Percentiles rank a stretch among this genome's conserved stretches.
phyloP scores from a whole-genome alignment of 495 filamentous ascomycete genomes.

The Parathielavia appendiculata region DNA sequence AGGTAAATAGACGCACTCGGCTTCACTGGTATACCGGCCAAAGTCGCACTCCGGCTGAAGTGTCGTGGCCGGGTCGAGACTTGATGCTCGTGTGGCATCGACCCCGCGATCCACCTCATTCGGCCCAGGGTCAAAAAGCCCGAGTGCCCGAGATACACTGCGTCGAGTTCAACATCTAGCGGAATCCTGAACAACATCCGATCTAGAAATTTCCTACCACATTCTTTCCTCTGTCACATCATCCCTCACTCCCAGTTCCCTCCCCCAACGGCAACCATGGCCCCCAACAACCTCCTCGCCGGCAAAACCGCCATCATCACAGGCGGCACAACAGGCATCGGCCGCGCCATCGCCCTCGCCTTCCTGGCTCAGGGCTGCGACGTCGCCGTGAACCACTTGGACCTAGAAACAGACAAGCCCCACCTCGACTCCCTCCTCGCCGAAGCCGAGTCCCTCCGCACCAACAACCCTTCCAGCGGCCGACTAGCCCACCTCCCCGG shows the following conservation, averaged over 20 bases:
- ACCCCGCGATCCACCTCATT: too few relatives aligned
- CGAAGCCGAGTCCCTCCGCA: constrained; percentile 45
- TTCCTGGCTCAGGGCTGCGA: constrained; percentile 65
- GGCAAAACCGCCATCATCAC: constrained; percentile 72
- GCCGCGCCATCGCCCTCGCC: constrained; percentile 66
- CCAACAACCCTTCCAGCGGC: constrained; percentile 34
- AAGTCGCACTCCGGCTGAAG: background rate
- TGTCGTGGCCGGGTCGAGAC: background rate
- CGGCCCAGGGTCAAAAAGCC: too few relatives aligned
- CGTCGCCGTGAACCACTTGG: constrained; percentile 68
- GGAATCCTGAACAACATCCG: too few relatives aligned
- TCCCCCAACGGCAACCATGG: constrained; percentile 31
- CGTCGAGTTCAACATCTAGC: too few relatives aligned
- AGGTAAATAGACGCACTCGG: too few relatives aligned
- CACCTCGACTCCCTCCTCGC: constrained; percentile 51
- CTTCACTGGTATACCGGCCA: too few relatives aligned
- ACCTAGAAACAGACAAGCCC: constrained; percentile 46
- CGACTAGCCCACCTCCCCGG: constrained; percentile 56
- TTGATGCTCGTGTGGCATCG: too few relatives aligned
- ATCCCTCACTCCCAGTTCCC: background rate
- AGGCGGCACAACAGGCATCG: constrained; percentile 71
- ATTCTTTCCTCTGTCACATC: too few relatives aligned
- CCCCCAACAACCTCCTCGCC: constrained; percentile 50
- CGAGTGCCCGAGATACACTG: too few relatives aligned
- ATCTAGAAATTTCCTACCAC: too few relatives aligned